Percentiles rank a stretch among this genome's conserved stretches.
Evolutionary conservation across 305 asterid species (phyloP).

Genomic region (Rubia occidens): DNA sequence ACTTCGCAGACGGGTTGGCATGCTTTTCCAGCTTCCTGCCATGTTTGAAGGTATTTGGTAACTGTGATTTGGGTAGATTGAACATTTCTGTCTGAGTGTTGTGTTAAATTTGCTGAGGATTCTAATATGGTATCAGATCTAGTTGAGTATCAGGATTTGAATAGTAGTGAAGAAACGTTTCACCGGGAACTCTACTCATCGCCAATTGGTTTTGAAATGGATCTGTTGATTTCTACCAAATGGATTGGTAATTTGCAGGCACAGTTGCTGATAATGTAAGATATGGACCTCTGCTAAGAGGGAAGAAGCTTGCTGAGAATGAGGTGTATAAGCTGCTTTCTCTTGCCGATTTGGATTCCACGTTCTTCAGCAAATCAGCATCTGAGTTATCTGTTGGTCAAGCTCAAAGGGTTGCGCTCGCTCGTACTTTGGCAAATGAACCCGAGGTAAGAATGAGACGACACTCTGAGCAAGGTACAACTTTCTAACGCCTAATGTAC

Average conservation of each 20-base stretch:
- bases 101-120: background rate
- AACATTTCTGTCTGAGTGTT: background rate
- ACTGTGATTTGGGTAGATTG: background rate
- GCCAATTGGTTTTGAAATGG: background rate
- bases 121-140: no score
- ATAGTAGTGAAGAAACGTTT: background rate
- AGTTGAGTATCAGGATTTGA: no score
- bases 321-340: slow-evolving; percentile 46
- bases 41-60: slow-evolving; percentile 41
- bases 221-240: background rate
- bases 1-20: slow-evolving; percentile 57
- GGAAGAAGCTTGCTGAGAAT: slow-evolving; percentile 43
- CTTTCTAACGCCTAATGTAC: background rate
- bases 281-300: slow-evolving; percentile 55
- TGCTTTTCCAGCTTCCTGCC: slow-evolving; percentile 70
- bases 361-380: slow-evolving; percentile 46
- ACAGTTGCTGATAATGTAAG: slow-evolving; percentile 60
- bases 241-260: slow-evolving; percentile 27
- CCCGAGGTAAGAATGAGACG: slow-evolving; percentile 39
- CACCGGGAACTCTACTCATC: background rate
- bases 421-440: slow-evolving; percentile 67
- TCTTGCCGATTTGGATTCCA: slow-evolving; percentile 54
- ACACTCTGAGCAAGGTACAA: background rate
- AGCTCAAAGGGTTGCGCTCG: slow-evolving; percentile 76
- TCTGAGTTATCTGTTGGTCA: slow-evolving; percentile 71